Base-by-base conservation (phyloP, 1,284 basidiomycete species). In the Pholiota adiposa region DNA sequence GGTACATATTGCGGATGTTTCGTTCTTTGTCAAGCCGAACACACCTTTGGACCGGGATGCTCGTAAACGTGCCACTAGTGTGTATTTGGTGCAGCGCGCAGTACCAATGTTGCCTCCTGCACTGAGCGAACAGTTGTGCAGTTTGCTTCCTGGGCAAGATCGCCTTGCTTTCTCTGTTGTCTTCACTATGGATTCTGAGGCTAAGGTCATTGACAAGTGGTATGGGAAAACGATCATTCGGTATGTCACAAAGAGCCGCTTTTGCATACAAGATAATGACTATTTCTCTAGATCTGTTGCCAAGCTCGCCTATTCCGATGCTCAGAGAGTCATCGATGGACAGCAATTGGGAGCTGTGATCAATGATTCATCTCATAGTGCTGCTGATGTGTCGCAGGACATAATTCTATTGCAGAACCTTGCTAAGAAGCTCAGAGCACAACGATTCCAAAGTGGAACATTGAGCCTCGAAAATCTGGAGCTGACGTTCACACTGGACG, bases 41-140 rank as follows among this genome's bases (percentile, higher is more conserved):
- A 97, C 94, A 7, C 93, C 96, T 16, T 82, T 99, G 66, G 97
- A 99, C 71, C 94, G 97, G 34, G 97, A 99, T 76, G 97, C 97
- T 51, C 88, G 95, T 68, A 98, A 98, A 79, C 87, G 97, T 63
- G 97, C 96, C 27, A 98, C 96, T 2, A 95, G 93, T 67, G 97
- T 99, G 52, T 98, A 98, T 72, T 89, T 99, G 43, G 89, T 98
- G 41, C 97, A 98, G 74, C 89, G 96, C 48, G 88, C 92, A 29
- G 95, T 98, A 9, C 96, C 96, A 0, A 99, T 99, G 97, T 82
- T 99, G 5, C 97, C 97, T 1, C 94, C 95, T 25, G 82, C 88
- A 9, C 80, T 99, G 40, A 93, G 90, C 70, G 96, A 98, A 73
- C 88, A 97, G 69, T 83, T 97, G 21, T 99, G 97, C 80, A 96